Evolutionary conservation across 2,329 filamentous ascomycete genomes (phyloP), one percentile per base, ranked within the genome.

Genomic region (Westerdykella aurantiaca): DNA sequence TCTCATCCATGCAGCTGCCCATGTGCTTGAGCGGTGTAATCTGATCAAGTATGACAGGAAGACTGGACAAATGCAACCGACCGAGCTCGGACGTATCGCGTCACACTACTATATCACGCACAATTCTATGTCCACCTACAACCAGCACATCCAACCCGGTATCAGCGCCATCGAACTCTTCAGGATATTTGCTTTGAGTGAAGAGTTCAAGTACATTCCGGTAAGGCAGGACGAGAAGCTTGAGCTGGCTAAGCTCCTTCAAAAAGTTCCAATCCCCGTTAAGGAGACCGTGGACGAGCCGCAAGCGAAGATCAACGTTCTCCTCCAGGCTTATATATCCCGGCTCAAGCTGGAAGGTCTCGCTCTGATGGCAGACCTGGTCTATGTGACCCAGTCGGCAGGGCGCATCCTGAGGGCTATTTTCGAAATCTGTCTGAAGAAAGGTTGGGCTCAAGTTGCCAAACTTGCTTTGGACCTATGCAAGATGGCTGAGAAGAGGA

Each of bases 61-160:
- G 69, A 83, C 84, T 1, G 93, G 94, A 21, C 86, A 83, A 58
- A 70, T 98, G 25, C 89, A 95, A 68, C 81, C 87, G 4, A 98
- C 93, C 0, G 93, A 98, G 66, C 82, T 98, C 43, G 93, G 94
- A 41, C 84, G 93, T 34, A 94, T 98, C 55, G 86, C 94, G 5
- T 97, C 91, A 12, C 93, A 98, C 67, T 98, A 98, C 74, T 98
- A 98, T 73, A 96, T 98, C 61, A 93, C 89, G 0, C 83, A 95
- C 68, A 88, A 82, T 55, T 97, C 91, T 12, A 98, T 98, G 93
- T 79, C 91, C 54, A 96, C 88, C 1, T 98, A 98, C 73, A 95
- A 95, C 66, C 87, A 86, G 63, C 85, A 97, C 53, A 88, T 98
- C 38, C 90, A 96, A 63, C 89, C 91, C 12, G 88, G 85, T 10